Evolutionary conservation across 768 basidiomycete species (phyloP).

Genomic region (Xerocomellus chrysenteron): DNA sequence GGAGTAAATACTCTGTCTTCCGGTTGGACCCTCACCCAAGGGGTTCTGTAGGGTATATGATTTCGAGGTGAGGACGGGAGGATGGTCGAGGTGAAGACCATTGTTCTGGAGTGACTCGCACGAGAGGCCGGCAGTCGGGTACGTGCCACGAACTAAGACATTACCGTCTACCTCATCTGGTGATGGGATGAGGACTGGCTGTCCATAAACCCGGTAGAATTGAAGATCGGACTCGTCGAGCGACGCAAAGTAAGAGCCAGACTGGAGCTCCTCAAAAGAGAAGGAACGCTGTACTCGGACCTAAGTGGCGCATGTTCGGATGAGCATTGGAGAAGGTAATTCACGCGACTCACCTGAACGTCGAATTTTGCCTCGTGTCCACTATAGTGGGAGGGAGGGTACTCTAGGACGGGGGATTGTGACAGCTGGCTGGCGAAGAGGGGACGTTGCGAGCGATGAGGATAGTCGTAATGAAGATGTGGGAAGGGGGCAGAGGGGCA

Average conservation of each 20-base stretch:
- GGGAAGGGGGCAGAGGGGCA: not conserved
- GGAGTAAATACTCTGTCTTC: not conserved
- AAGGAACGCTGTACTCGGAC: slow-evolving; percentile 33
- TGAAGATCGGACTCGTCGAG: slow-evolving; percentile 35
- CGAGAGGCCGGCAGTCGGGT: slow-evolving; percentile 1
- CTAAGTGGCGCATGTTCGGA: slow-evolving; percentile 11
- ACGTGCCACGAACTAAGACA: slow-evolving; percentile 12
- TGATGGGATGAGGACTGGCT: slow-evolving; percentile 31
- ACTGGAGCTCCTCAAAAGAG: slow-evolving; percentile 35
- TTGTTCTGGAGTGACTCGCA: not conserved
- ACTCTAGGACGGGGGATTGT: slow-evolving; percentile 4
- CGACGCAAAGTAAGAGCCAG: slow-evolving; percentile 29
- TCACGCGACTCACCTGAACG: slow-evolving; percentile 16
- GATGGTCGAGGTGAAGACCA: slow-evolving; percentile 4
- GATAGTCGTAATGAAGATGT: not conserved
- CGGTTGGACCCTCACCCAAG: slow-evolving; percentile 18
- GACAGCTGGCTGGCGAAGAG: not conserved
- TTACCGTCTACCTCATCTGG: slow-evolving; percentile 22
- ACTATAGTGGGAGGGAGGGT: not conserved
- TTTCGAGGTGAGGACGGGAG: slow-evolving; percentile 16
- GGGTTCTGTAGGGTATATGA: slow-evolving; percentile 31
- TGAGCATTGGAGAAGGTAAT: not conserved
- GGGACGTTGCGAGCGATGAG: not conserved
- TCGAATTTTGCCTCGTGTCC: slow-evolving; percentile 24
- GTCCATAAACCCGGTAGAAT: slow-evolving; percentile 33